A percentile compares a stretch with the other conserved stretches of the same genome.
These are phyloP conservation scores for Pseudonitzschia delicatissima DNA, from an alignment of 108 stramenopile species.

Conservation along the genomic window DNA sequence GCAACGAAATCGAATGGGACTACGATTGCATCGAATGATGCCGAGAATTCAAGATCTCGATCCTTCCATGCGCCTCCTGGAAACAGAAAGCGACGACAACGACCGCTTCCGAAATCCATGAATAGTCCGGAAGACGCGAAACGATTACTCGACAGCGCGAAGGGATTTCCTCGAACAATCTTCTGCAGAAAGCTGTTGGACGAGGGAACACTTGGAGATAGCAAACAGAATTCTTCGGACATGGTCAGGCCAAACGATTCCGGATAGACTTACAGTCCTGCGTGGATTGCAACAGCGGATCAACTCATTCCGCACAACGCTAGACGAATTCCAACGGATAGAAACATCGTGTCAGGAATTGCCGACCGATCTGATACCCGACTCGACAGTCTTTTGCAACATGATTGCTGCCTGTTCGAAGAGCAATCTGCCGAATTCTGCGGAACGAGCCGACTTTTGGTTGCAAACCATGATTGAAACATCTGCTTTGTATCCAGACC, in stretches of 20 bases:
- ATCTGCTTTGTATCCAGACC: neutral
- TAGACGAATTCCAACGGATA: neutral
- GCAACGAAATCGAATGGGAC: neutral
- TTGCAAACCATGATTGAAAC: slow-evolving; percentile 19
- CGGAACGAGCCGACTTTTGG: slow-evolving; percentile 34
- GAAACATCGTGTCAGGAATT: neutral
- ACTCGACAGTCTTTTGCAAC: neutral
- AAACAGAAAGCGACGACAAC: slow-evolving; percentile 1
- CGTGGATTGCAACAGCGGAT: neutral
- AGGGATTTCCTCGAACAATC: slow-evolving; percentile 1
- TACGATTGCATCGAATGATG: neutral
- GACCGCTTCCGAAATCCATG: neutral
- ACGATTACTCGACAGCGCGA: neutral
- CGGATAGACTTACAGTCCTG: neutral
- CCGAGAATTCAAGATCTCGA: neutral
- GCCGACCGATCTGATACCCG: neutral
- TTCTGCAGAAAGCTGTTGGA: slow-evolving; percentile 1
- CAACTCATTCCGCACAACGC: neutral
- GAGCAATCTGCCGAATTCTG: slow-evolving; percentile 13
- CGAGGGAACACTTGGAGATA: neutral
- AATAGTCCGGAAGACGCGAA: neutral
- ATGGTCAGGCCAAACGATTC: slow-evolving; percentile 3
- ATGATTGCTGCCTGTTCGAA: slow-evolving; percentile 9
- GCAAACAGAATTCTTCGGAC: neutral
- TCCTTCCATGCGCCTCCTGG: neutral